Evolutionary conservation across 148 eudicot species (phyloP), one percentile per base, ranked within the genome.

Genomic region (Camellia granthamiana): DNA sequence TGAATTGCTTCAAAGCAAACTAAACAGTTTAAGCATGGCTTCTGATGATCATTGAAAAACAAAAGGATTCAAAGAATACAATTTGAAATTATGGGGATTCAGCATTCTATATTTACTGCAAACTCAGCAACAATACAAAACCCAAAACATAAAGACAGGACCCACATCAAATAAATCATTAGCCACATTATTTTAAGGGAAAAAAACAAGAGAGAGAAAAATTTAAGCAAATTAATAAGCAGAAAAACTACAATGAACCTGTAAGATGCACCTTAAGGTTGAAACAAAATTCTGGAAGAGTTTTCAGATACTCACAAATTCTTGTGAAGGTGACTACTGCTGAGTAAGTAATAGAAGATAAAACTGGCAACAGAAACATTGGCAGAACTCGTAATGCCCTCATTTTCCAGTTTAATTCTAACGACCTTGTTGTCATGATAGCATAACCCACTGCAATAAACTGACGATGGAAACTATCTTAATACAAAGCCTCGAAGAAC

Each of bases 391-490:
- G 92, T 14, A 88, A 77, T 73, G 97, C 96, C 86, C 97, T 91
- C 84, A 85, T 90, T 82, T 90, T 90, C 97, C 97, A 95, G 78
- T 93, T 78, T 85, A 87, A 75, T 51, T 88, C 85, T 21, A 89
- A 74, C 30, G 93, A 81, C 85, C 96, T 87, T 69, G 97, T 88
- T 61, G 94, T 90, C 90, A 90, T 84, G 74, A 95, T 89, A 77
- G 98, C 98, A 89, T 89, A 93, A 81, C 84, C 89, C 86, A 93
- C 97, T 23, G 98, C 98, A 89, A 90, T 78, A 73, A 91, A 68
- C 98, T 95, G 90, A 73, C 38, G 81, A 59, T 73, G 66, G 41
- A 66, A 72, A 80, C 55, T n/a, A 75, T 49, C 15, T 60, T 14
- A 58, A 43, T 44, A 74, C 62, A 47, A 47, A 47, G 51, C 51